Evolutionary conservation across 75 land plant genomes (phyloP).

Genomic region (Selaginella tamariscina): DNA sequence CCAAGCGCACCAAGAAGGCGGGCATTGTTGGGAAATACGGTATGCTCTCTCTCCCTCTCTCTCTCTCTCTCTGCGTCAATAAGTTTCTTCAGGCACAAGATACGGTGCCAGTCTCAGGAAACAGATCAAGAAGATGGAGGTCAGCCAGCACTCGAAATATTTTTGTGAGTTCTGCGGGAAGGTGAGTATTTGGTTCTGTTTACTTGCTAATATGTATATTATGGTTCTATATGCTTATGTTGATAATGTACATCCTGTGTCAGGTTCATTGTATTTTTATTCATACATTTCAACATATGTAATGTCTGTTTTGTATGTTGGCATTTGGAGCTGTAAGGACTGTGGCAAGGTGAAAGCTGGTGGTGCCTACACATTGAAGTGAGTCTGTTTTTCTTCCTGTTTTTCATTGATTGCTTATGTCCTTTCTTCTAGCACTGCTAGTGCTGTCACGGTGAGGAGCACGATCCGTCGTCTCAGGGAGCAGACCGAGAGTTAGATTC

Average conservation of each 20-base stretch:
- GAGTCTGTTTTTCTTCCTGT: neutral
- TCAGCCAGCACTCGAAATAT: constrained; percentile 40
- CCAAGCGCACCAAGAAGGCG: constrained; percentile 31
- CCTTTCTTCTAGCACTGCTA: constrained; percentile 45
- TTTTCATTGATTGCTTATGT: neutral
- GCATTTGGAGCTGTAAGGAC: constrained; percentile 25
- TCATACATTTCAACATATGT: too few species aligned
- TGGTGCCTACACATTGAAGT: constrained; percentile 24
- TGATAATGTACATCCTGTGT: neutral
- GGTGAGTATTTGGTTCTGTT: constrained; percentile 14
- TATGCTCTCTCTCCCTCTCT: constrained; percentile 13
- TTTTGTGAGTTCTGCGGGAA: constrained; percentile 48
- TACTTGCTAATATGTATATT: neutral
- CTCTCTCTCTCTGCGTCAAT: too few species aligned
- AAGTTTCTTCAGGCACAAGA: constrained; percentile 28
- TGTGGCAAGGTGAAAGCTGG: constrained; percentile 26
- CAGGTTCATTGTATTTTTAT: neutral
- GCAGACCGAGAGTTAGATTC: constrained; percentile 59
- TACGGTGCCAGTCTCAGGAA: constrained; percentile 49
- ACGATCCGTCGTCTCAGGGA: constrained; percentile 76
- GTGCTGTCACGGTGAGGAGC: constrained; percentile 81
- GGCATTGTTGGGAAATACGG: constrained; percentile 75
- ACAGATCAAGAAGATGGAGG: constrained; percentile 49
- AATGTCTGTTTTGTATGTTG: constrained; percentile 23
- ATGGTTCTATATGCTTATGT: neutral